phyloP scores from a whole-genome alignment of 148 eudicot genomes.

The Bassia scoparia region DNA sequence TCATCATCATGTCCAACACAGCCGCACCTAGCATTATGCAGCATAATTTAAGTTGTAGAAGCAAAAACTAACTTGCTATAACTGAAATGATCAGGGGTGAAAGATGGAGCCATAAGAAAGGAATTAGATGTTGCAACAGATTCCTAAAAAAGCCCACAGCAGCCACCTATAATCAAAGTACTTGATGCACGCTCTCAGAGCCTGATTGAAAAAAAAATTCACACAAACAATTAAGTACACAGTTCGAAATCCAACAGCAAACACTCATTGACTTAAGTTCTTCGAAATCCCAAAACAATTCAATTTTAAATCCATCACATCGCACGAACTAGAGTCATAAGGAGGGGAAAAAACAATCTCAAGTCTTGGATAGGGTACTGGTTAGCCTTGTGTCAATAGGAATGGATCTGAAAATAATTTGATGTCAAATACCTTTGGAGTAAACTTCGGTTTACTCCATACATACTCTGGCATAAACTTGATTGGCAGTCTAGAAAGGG shows the following conservation, averaged over 20 bases:
- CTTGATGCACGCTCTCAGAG: slow-evolving; percentile 62
- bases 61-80: slow-evolving; percentile 61
- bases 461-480: slow-evolving; percentile 92
- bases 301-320: not conserved
- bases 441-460: slow-evolving; percentile 70
- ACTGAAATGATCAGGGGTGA: slow-evolving; percentile 74
- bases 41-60: too few species aligned
- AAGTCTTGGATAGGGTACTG: too few species aligned
- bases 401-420: not conserved
- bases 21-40: too few species aligned
- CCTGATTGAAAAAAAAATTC: slow-evolving; percentile 41
- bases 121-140: slow-evolving; percentile 59
- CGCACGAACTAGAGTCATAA: too few species aligned
- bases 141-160: slow-evolving; percentile 65
- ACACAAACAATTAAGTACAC: slow-evolving; percentile 17
- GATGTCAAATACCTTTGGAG: slow-evolving; percentile 50
- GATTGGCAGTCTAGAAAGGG: slow-evolving; percentile 98
- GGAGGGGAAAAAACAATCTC: too few species aligned
- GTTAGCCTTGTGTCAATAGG: not conserved
- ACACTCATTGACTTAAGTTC: not conserved
- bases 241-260: not conserved
- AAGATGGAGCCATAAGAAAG: slow-evolving; percentile 80
- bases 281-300: not conserved
- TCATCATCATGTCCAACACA: too few species aligned
- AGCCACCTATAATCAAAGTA: slow-evolving; percentile 67